These are phyloP conservation scores for Zoysia matrella DNA, from an alignment of 202 grass and related monocot species.

Conservation along the genomic window DNA sequence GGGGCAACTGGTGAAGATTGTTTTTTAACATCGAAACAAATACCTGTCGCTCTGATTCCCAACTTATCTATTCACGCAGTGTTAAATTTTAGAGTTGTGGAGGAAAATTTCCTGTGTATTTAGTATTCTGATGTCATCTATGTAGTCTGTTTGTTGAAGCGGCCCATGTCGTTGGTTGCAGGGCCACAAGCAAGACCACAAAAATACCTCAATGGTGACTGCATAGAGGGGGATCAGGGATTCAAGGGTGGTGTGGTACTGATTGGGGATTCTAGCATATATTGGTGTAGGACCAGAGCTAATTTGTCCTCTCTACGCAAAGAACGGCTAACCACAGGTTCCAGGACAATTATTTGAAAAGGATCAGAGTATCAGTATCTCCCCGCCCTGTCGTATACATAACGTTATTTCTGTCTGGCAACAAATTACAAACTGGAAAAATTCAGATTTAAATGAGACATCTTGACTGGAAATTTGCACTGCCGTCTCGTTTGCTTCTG, in stretches of 20 bases:
- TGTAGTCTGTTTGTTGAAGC: slow-evolving; percentile 14
- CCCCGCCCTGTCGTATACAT: slow-evolving; percentile 10
- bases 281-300: slow-evolving; percentile 39
- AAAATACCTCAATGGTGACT: slow-evolving; percentile 35
- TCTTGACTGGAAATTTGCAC: neutral
- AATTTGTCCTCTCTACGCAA: slow-evolving; percentile 38
- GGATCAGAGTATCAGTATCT: slow-evolving; percentile 34
- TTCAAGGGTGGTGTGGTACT: slow-evolving; percentile 15
- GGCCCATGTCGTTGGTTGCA: slow-evolving; percentile 15
- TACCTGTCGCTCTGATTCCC: neutral
- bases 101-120: neutral
- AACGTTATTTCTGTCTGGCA: slow-evolving; percentile 17
- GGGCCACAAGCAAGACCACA: slow-evolving; percentile 38
- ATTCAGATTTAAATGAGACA: neutral
- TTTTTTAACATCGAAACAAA: slow-evolving; percentile 19
- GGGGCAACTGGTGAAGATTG: neutral
- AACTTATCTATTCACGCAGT: slow-evolving; percentile 2
- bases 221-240: slow-evolving; percentile 6
- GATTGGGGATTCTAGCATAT: slow-evolving; percentile 45
- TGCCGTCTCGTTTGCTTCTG: neutral
- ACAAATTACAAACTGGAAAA: slow-evolving; percentile 16
- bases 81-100: neutral
- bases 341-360: slow-evolving; percentile 40
- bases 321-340: slow-evolving; percentile 40
- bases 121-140: neutral